Evolutionary conservation across 768 basidiomycete genomes (phyloP).

Genomic region (Solioccasus polychromus): DNA sequence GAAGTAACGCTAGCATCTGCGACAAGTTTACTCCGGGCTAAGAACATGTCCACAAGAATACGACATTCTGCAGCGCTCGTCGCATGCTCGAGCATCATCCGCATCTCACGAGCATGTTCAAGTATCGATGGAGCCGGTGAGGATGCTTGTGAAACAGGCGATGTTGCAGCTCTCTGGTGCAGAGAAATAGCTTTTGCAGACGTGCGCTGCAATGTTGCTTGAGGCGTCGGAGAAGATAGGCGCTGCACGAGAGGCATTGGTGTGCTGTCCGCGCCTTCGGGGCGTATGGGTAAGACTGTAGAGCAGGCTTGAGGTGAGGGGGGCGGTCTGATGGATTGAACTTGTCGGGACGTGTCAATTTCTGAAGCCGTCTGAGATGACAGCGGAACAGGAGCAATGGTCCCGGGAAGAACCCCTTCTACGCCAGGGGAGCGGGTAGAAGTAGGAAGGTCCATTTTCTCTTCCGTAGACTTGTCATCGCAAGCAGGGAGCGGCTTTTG

Average conservation of each 20-base stretch:
- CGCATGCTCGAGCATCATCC: constrained; percentile 61
- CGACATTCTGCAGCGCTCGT: constrained; percentile 82
- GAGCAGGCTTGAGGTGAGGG: constrained; percentile 8
- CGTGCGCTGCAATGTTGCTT: constrained; percentile 6
- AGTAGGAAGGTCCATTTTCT: constrained; percentile 4
- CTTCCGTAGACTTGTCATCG: constrained; percentile 15
- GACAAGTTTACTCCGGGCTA: constrained; percentile 56
- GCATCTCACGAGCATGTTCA: constrained; percentile 61
- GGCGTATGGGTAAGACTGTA: background rate
- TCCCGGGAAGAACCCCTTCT: background rate
- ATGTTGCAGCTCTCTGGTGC: constrained; percentile 7
- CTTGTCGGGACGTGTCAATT: constrained; percentile 1
- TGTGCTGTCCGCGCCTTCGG: background rate
- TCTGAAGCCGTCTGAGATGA: constrained; percentile 8
- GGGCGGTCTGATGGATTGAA: constrained; percentile 1
- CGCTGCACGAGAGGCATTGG: background rate
- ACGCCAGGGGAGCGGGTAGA: constrained; percentile 7
- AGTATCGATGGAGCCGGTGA: constrained; percentile 31
- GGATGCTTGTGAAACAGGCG: constrained; percentile 16
- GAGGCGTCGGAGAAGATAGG: constrained; percentile 2
- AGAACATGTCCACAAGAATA: constrained; percentile 78
- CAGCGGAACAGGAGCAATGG: constrained; percentile 1
- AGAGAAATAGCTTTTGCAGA: constrained; percentile 15
- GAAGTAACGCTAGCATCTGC: constrained; percentile 33
- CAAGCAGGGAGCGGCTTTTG: constrained; percentile 20